Evolutionary conservation across 2,329 filamentous ascomycete genomes (phyloP), one percentile per base, ranked within the genome.

Genomic region (Ploettnerulaceae sp.): DNA sequence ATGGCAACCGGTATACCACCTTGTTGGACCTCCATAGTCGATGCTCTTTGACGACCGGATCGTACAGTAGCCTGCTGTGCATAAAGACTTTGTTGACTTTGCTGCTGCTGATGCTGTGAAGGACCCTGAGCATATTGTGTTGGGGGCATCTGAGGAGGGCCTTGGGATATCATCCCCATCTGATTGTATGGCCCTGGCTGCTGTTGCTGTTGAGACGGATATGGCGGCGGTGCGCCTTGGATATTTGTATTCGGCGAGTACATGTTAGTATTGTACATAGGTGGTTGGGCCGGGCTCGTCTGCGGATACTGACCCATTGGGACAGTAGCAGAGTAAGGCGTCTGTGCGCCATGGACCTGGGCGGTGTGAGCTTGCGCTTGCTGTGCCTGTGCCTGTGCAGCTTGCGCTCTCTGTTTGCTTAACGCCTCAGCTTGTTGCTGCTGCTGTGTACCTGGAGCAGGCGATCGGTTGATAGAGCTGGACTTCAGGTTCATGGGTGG

Each of bases 401-500:
- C 77, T 56, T 83, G 79, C 8, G 87, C 89, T 56, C 91, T 79
- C 67, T 96, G 91, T 68, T 95, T 95, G 72, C 89, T 95, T 47
- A 95, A 71, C 28, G 90, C 89, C 64, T 97, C 93, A 12, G 89
- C 91, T 68, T 95, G 89, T 64, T 95, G 88, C 64, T 97, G 93
- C 66, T 96, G 90, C 64, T 95, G 89, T 12, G 94, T 93, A 29
- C 90, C 91, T 4, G 90, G 91, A 5, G 91, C 89, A 11, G 90
- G 88, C 15, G 91, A 94, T 61, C 93, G 80, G 64, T 87, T 90
- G 45, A 87, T 74, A 2, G 87, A 86, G 59, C 86, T 88, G 15
- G 89, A 82, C 66, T 96, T 96, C 49, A 97, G 72, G 62, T 95
- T 95, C 89, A 96, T 95, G 2, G 91, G 91, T 7, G 93, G 93